Evolutionary conservation across 176 grass and related monocot species (phyloP).

Genomic region (Rhynchospora breviuscula): DNA sequence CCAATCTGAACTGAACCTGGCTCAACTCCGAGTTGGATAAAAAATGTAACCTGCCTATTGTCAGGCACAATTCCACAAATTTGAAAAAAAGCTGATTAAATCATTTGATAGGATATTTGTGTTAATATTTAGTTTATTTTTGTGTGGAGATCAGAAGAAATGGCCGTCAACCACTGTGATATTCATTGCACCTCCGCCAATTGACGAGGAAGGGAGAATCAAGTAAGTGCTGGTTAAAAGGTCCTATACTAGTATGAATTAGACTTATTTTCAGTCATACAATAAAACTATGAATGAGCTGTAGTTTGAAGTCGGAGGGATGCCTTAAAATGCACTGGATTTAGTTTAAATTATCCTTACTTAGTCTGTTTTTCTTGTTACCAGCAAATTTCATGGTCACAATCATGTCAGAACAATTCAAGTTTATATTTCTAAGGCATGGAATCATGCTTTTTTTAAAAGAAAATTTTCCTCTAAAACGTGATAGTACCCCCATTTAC

Average conservation of each 20-base stretch:
- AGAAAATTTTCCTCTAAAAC: background rate
- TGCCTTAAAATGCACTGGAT: background rate
- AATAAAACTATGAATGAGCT: background rate
- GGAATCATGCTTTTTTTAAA: too few relatives aligned
- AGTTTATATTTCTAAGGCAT: background rate
- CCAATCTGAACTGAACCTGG: background rate
- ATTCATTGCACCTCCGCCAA: constrained; percentile 79
- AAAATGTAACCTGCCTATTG: background rate
- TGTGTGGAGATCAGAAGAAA: constrained; percentile 40
- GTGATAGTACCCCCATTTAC: background rate
- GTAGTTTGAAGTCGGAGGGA: background rate
- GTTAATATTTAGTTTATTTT: background rate
- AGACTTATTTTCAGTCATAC: background rate
- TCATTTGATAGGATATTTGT: background rate
- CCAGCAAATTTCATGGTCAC: background rate
- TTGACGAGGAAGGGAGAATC: constrained; percentile 65
- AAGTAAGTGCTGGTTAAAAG: constrained; percentile 24
- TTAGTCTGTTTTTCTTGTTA: background rate
- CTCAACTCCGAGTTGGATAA: background rate
- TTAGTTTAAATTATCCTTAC: background rate
- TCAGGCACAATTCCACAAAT: too few relatives aligned
- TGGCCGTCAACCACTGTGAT: constrained; percentile 57
- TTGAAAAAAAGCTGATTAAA: too few relatives aligned
- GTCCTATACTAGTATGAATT: background rate
- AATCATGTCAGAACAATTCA: background rate